These are phyloP conservation scores for Wallemia ichthyophaga DNA, from an alignment of 1,284 basidiomycete species.

Conservation along the genomic window DNA sequence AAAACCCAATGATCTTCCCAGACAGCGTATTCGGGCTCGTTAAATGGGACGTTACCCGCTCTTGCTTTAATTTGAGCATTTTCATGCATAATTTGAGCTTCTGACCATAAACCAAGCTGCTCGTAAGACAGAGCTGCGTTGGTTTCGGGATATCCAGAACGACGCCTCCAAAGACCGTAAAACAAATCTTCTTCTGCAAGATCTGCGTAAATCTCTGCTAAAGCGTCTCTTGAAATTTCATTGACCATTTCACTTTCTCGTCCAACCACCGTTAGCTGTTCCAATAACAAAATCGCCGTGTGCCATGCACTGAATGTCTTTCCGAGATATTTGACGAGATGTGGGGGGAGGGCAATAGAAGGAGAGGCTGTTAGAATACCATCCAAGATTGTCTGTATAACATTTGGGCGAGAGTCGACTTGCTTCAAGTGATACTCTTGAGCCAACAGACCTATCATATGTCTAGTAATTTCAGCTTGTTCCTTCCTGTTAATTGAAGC, in stretches of 20 bases:
- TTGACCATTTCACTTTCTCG: conserved; percentile 46
- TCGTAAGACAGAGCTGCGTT: conserved; percentile 79
- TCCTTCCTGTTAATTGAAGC: conserved; percentile 51
- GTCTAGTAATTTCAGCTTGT: conserved; percentile 56
- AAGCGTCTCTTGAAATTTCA: conserved; percentile 63
- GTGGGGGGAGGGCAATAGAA: conserved; percentile 63
- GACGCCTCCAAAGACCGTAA: conserved; percentile 80
- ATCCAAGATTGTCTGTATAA: conserved; percentile 66
- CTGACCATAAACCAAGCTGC: conserved; percentile 91
- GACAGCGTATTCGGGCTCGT: conserved; percentile 80
- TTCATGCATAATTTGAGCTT: conserved; percentile 72
- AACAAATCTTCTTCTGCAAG: conserved; percentile 90
- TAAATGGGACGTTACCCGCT: conserved; percentile 56
- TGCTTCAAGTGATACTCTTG: conserved; percentile 83
- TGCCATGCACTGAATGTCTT: conserved; percentile 95
- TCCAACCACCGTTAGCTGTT: conserved; percentile 29
- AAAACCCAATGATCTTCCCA: conserved; percentile 99
- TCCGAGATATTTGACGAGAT: conserved; percentile 81
- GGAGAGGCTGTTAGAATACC: conserved; percentile 61
- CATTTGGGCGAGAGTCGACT: conserved; percentile 68
- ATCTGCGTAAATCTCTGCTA: conserved; percentile 87
- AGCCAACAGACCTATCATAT: conserved; percentile 57
- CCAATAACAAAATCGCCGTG: conserved; percentile 31
- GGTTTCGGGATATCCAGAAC: conserved; percentile 64
- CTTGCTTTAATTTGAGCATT: conserved; percentile 63